These are phyloP conservation scores for Mollisia scopiformis DNA, from an alignment of 2,329 filamentous ascomycete species.

Conservation along the genomic window DNA sequence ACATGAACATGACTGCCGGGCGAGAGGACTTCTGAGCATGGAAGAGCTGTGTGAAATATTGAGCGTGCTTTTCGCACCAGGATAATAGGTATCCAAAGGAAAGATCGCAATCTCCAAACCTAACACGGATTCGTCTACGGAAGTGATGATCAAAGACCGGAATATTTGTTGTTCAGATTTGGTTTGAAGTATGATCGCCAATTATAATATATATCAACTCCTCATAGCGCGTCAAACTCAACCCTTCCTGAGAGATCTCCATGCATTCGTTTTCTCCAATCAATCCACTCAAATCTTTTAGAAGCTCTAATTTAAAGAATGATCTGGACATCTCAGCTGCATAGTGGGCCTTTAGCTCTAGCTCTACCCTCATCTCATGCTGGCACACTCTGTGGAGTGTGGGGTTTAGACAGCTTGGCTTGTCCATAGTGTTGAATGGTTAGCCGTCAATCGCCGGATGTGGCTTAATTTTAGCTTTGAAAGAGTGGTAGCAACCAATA, in stretches of 20 bases:
- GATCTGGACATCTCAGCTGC: neutral
- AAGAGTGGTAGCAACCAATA: conserved; percentile 1
- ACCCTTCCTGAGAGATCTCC: neutral
- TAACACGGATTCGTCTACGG: no score
- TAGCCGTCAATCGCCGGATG: neutral
- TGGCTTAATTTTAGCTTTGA: neutral
- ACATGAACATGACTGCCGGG: no score
- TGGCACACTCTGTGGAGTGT: neutral
- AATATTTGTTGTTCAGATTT: neutral
- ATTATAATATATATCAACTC: neutral
- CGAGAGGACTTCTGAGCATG: no score
- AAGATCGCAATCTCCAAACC: no score
- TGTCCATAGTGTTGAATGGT: neutral
- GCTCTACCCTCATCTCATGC: no score
- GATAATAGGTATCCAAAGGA: no score
- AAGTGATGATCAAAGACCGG: no score
- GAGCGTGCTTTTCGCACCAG: no score
- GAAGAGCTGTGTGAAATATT: no score
- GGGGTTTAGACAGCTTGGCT: neutral
- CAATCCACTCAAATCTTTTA: neutral
- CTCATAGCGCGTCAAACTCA: neutral
- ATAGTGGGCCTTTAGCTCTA: neutral
- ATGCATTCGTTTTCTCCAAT: neutral
- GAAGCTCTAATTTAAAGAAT: neutral
- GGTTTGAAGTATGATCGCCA: neutral